Base-by-base conservation (phyloP, 768 basidiomycete species). In the Pholiota microspora region DNA sequence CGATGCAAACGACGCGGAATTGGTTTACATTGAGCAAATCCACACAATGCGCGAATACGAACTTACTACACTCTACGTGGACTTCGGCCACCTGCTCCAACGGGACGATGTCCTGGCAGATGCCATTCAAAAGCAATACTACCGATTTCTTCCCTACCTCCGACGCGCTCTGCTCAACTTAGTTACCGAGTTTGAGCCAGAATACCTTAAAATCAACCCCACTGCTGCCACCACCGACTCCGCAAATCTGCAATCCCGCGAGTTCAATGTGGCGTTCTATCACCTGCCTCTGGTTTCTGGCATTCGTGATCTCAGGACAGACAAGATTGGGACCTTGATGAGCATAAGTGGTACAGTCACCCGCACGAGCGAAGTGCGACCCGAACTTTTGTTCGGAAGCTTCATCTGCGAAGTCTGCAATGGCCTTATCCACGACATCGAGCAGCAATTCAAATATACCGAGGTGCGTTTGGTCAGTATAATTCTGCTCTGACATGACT, bases 391-490 rank as follows among this genome's bases (percentile, higher is more conserved):
- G 16, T 94, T 81, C 63, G 97, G 96, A 16, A 94, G 91, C 55
- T 99, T 97, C 68, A 84, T 88, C 45, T 99, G 97, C 62, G 89
- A 92, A 69, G 81, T 88, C 38, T 99, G 97, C 66, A 81, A 83
- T 44, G 92, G 89, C 27, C 75, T 88, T 9, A 88, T 98, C 23
- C 83, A 88, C 51, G 96, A 98, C 65, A 86, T 99, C 45, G 97
- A 99, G 67, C 97, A 99, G 67, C 97, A 99, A 67, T 99, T 99
- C 82, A 99, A 98, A 68, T 98, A 98, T 68, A 99, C 97, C 16
- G 97, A 98, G 78, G 94, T 94, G 60, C 28, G 71, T 60, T 21
- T 31, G 25, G 10, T 45, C 45, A 24, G 49, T 29, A 46, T 35
- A 12, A 38, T 42, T 52, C 16, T 16, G 31, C 7, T 32, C 36